A percentile compares a stretch with the other conserved stretches of the same genome.
Evolutionary conservation across 768 basidiomycete genomes (phyloP).

Genomic region (Kwoniella shandongensis): DNA sequence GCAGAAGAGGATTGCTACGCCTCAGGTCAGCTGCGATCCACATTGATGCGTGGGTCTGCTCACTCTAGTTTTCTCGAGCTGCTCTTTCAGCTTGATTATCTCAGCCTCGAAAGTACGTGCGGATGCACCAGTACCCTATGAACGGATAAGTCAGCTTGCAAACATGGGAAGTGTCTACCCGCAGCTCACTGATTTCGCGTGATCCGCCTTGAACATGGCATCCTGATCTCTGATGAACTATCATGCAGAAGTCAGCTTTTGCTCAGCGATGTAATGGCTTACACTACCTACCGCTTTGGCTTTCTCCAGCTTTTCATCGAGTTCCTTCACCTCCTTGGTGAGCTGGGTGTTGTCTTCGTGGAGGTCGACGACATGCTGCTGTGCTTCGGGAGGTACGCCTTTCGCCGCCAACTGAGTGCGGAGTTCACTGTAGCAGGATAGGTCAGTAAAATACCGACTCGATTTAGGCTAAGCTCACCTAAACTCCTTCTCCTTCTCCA

Average conservation of each 20-base stretch:
- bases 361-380: conserved; percentile 67
- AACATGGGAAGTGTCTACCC: neutral
- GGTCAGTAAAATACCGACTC: neutral
- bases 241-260: neutral
- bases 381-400: conserved; percentile 79
- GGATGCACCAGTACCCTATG: conserved; percentile 58
- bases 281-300: conserved; percentile 64
- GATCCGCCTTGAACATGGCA: conserved; percentile 66
- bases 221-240: conserved; percentile 94
- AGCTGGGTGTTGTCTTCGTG: conserved; percentile 74
- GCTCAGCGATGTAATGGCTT: neutral
- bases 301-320: conserved; percentile 74
- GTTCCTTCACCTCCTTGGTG: conserved; percentile 69
- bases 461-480: conserved; percentile 57
- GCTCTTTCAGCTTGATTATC: conserved; percentile 67
- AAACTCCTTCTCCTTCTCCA: conserved; percentile 81
- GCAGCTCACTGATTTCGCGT: conserved; percentile 2
- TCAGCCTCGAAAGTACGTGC: conserved; percentile 67
- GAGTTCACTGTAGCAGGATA: conserved; percentile 62
- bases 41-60: conserved; percentile 20
- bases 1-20: conserved; percentile 61
- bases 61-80: conserved; percentile 58
- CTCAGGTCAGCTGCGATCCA: neutral
- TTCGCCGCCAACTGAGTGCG: conserved; percentile 73
- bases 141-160: too few species aligned